Evolutionary conservation across 371 early-diverging fungal species (phyloP).

Genomic region (Circinella minor): DNA sequence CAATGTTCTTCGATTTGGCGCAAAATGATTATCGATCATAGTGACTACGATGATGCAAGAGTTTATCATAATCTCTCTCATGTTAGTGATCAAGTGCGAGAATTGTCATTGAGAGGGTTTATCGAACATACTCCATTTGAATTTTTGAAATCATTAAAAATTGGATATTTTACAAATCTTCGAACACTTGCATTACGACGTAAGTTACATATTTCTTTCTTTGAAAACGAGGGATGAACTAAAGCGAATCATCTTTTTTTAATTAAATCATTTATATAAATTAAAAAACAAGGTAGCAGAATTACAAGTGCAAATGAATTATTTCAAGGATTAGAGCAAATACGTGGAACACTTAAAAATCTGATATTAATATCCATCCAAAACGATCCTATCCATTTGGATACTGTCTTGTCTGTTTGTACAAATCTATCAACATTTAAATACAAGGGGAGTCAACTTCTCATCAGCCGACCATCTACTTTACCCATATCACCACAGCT

Average conservation of each 20-base stretch:
- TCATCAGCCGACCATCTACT: not conserved
- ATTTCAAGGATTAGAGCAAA: not conserved
- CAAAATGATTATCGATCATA: not conserved
- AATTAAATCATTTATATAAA: too few species aligned
- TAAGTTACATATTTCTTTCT: not conserved
- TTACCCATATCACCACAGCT: not conserved
- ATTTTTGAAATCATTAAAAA: not conserved
- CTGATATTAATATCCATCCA: not conserved
- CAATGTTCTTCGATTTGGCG: conserved; percentile 1
- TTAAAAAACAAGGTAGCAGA: not conserved
- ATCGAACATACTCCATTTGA: not conserved
- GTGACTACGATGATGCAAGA: not conserved
- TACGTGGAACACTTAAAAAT: not conserved
- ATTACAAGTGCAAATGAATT: not conserved
- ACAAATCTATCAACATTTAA: not conserved
- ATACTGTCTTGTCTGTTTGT: not conserved
- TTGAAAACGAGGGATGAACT: not conserved
- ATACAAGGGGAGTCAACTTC: not conserved
- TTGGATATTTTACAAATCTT: not conserved
- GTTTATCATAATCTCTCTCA: not conserved
- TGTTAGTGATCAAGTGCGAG: conserved; percentile 4
- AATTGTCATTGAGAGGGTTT: conserved; percentile 6
- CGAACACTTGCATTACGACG: not conserved
- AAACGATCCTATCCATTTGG: not conserved
- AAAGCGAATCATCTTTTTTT: too few species aligned